Conservation (phyloP, 768 basidiomycete species). For the Dioszegia crocea region DNA sequence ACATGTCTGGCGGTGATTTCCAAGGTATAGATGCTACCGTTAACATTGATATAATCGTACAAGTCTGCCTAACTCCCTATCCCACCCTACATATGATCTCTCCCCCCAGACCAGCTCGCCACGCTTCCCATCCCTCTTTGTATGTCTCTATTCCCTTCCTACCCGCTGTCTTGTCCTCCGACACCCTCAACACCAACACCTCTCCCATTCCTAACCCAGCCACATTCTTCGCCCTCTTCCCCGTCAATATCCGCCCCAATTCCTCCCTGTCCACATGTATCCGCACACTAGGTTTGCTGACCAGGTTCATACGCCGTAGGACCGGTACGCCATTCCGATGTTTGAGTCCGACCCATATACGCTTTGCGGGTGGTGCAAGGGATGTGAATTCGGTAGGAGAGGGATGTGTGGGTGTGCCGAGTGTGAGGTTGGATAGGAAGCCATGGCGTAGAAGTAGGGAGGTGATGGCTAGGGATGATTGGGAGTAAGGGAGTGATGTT, state of each 20-base stretch:
- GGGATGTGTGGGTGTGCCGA: constrained; percentile 59
- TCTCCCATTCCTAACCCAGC: constrained; percentile 87
- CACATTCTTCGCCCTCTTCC: constrained; percentile 72
- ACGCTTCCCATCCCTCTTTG: constrained; percentile 88
- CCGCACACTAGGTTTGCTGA: constrained; percentile 77
- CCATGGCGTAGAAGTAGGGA: constrained; percentile 87
- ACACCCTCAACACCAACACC: constrained; percentile 76
- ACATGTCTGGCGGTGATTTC: constrained; percentile 3
- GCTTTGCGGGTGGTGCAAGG: constrained; percentile 62
- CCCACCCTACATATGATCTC: constrained; percentile 82
- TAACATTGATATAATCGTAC: not conserved
- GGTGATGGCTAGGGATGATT: constrained; percentile 85
- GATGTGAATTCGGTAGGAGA: constrained; percentile 62
- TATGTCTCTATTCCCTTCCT: constrained; percentile 52
- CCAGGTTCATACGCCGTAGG: constrained; percentile 68
- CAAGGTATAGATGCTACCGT: not conserved
- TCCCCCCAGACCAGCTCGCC: constrained; percentile 69
- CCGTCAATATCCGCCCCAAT: constrained; percentile 72
- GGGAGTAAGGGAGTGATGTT: constrained; percentile 74
- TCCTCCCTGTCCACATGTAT: constrained; percentile 71
- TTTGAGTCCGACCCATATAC: constrained; percentile 93
- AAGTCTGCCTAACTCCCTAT: no score
- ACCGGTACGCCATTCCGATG: constrained; percentile 87
- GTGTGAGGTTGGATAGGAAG: constrained; percentile 75
- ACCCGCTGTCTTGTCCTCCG: constrained; percentile 61